Evolutionary conservation across 2,329 filamentous ascomycete genomes (phyloP).

Genomic region (Colletotrichum somersetense): DNA sequence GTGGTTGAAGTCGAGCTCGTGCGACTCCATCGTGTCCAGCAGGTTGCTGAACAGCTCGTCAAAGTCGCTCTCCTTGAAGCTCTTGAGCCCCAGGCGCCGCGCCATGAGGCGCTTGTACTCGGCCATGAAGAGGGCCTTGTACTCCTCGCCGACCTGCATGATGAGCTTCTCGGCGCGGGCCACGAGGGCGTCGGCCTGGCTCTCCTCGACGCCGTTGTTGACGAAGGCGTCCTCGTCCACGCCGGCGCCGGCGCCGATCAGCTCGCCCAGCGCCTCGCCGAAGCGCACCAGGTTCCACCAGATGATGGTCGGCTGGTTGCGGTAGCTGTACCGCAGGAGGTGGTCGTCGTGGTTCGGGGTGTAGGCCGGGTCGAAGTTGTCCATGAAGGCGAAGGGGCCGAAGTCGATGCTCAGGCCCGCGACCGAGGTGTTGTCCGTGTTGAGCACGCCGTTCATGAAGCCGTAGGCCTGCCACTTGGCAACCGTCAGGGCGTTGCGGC

Average conservation of each 20-base stretch:
- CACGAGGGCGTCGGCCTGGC: slow-evolving; percentile 77
- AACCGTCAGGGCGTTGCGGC: slow-evolving; percentile 88
- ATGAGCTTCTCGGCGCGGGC: slow-evolving; percentile 88
- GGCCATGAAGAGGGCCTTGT: slow-evolving; percentile 85
- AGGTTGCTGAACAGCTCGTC: slow-evolving; percentile 83
- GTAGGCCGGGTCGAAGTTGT: slow-evolving; percentile 94
- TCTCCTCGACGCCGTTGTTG: slow-evolving; percentile 76
- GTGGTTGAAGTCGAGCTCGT: slow-evolving; percentile 93
- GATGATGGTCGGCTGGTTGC: slow-evolving; percentile 94
- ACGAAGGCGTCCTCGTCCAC: slow-evolving; percentile 81
- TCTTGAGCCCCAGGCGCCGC: slow-evolving; percentile 80
- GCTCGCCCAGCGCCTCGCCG: slow-evolving; percentile 88
- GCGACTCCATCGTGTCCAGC: slow-evolving; percentile 82
- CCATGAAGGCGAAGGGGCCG: slow-evolving; percentile 97
- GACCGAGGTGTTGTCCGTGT: slow-evolving; percentile 97
- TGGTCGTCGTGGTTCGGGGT: slow-evolving; percentile 98
- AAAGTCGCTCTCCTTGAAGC: slow-evolving; percentile 79
- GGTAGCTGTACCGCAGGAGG: slow-evolving; percentile 88
- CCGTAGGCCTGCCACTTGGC: slow-evolving; percentile 97
- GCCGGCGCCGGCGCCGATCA: slow-evolving; percentile 80
- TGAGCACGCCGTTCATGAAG: slow-evolving; percentile 99
- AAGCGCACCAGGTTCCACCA: slow-evolving; percentile 98
- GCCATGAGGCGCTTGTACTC: slow-evolving; percentile 93
- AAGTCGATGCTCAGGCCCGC: slow-evolving; percentile 92
- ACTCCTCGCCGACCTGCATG: slow-evolving; percentile 84